Base-by-base conservation (phyloP, 441 rosid genomes). In the Adansonia rubrostipa region DNA sequence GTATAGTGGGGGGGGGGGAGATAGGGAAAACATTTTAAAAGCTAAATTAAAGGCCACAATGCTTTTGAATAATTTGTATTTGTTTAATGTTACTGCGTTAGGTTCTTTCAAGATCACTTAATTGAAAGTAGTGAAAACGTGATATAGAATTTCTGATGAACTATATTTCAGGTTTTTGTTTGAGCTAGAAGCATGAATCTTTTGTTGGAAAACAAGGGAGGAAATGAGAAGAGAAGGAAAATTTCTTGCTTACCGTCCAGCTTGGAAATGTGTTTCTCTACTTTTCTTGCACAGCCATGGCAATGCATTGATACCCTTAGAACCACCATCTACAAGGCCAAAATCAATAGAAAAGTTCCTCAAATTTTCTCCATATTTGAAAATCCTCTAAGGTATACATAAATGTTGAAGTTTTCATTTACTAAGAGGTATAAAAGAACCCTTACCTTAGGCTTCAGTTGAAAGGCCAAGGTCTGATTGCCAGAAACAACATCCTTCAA, bases 251-350 rank as follows among this genome's bases (percentile, higher is more conserved):
- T 88, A 93, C 98, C 98, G 65, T 92, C 96, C 80, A 94, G 65
- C 83, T 90, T 94, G 15, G 97, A 86, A 80, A 94, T 85, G 77
- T 94, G 98, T 84, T 91, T 94, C 91, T 91, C 90, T 28, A 94
- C 97, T 84, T 88, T 92, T 80, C 85, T 92, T 6, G 97, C 97
- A 79, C 98, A 94, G 14, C 97, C 98, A 71, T 86, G 73, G 83
- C 98, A 94, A 82, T 94, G 97, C 91, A 93, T 92, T 28, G 98
- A 92, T 79, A 93, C 98, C 84, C 90, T 88, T 45, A 93, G 82
- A 82, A 90, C 93, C 87, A 93, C 97, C 86, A 87, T 87, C 97
- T 95, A 61, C 78, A 80, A 45, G 57, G 48, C 22, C 24, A 80
- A 60, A 80, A 33, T 45, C 60, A 22, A 69, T 60, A 7, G 62